phyloP scores from a whole-genome alignment of 192 early-diverging fungal genomes.

The Coemansia sp. region DNA sequence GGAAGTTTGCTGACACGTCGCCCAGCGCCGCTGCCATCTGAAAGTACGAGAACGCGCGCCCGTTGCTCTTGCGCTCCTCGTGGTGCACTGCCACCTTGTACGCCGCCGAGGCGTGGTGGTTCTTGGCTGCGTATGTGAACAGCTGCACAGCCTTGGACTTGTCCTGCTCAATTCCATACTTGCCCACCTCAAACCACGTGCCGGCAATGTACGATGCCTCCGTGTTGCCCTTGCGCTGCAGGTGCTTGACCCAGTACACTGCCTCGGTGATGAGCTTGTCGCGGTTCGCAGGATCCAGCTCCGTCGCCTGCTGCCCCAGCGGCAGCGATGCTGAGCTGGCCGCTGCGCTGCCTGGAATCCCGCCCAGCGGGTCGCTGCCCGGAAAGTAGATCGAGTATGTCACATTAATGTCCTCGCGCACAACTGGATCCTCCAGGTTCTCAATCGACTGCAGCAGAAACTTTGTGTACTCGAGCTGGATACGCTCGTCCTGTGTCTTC shows the following conservation, averaged over 20 bases:
- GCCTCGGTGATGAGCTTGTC: slow-evolving; percentile 62
- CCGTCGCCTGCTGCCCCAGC: slow-evolving; percentile 47
- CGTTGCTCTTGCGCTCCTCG: slow-evolving; percentile 62
- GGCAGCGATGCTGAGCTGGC: slow-evolving; percentile 50
- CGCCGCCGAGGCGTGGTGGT: slow-evolving; percentile 63
- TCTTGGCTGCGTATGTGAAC: slow-evolving; percentile 65
- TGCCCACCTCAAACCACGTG: slow-evolving; percentile 67
- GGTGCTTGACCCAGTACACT: slow-evolving; percentile 70
- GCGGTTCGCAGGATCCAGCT: slow-evolving; percentile 46
- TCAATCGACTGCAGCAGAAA: slow-evolving; percentile 72
- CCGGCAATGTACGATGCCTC: slow-evolving; percentile 78
- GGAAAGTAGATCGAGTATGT: slow-evolving; percentile 55
- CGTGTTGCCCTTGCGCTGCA: slow-evolving; percentile 66
- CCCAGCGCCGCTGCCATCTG: slow-evolving; percentile 68
- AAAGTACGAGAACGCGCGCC: slow-evolving; percentile 67
- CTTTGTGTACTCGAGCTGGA: slow-evolving; percentile 75
- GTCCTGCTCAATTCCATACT: slow-evolving; percentile 60
- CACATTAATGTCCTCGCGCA: slow-evolving; percentile 51
- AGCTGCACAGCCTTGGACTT: slow-evolving; percentile 65
- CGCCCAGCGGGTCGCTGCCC: slow-evolving; percentile 25
- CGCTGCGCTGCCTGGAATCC: slow-evolving; percentile 24
- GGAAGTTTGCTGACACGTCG: slow-evolving; percentile 68
- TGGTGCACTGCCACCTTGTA: slow-evolving; percentile 65
- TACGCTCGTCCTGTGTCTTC: slow-evolving; percentile 71
- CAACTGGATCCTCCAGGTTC: slow-evolving; percentile 47